Evolutionary conservation across 495 filamentous ascomycete species (phyloP).

Genomic region (Echria macrotheca): DNA sequence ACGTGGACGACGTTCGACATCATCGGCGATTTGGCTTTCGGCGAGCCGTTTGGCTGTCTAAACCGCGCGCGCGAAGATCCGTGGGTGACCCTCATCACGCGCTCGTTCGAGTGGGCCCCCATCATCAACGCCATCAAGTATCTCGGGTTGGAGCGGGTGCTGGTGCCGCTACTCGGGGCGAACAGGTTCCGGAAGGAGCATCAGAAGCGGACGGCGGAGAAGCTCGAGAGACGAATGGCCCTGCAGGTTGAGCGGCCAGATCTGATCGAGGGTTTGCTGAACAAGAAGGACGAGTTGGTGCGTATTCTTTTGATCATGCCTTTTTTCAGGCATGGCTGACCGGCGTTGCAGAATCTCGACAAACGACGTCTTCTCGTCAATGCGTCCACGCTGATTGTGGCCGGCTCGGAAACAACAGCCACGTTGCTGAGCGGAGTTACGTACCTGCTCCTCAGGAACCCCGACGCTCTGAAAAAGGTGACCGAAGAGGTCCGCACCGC

Average conservation of each 20-base stretch:
- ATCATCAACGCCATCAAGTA: conserved; percentile 23
- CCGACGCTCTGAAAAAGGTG: conserved; percentile 32
- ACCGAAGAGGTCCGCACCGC: conserved; percentile 40
- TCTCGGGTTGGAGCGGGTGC: conserved; percentile 14
- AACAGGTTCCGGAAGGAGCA: conserved; percentile 19
- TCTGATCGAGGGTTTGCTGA: conserved; percentile 38
- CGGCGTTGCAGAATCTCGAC: neutral
- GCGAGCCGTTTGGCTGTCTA: conserved; percentile 48
- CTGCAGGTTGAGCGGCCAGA: conserved; percentile 29
- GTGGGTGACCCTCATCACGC: neutral
- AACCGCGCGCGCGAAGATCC: conserved; percentile 8
- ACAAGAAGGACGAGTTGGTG: conserved; percentile 31
- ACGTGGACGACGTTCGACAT: conserved; percentile 53
- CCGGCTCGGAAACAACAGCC: conserved; percentile 47
- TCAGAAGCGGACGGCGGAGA: conserved; percentile 16
- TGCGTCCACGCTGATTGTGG: conserved; percentile 17
- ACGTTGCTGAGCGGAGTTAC: conserved; percentile 39
- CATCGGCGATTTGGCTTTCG: conserved; percentile 50
- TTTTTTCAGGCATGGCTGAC: neutral
- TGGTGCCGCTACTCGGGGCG: conserved; percentile 4
- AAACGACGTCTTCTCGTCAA: conserved; percentile 18
- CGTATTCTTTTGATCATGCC: neutral
- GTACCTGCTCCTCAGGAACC: conserved; percentile 43
- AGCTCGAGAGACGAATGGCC: conserved; percentile 28
- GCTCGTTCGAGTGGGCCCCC: conserved; percentile 3